Evolutionary conservation across 768 basidiomycete species (phyloP), one percentile per base, ranked within the genome.

Genomic region (Pleurotus djamor): DNA sequence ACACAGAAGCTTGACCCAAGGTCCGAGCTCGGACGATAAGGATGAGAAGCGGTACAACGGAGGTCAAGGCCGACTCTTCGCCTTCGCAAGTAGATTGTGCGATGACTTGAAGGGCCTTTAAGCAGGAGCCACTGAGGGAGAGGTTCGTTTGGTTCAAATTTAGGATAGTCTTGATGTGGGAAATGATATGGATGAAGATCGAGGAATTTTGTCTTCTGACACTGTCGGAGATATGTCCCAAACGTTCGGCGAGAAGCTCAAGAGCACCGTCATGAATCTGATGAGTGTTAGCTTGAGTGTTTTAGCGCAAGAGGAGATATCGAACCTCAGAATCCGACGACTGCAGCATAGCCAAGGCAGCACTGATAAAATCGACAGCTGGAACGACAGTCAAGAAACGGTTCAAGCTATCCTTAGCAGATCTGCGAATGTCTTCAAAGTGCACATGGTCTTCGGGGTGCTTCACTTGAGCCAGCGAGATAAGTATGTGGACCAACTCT

Each of bases 51-150:
- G 91, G 88, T 6, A 96, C 69, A 2, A 83, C 72, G 14, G 81
- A 78, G 0, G 86, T 75, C 5, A 96, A 68, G 0, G 82, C 67
- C 8, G 77, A 68, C 63, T 94, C 91, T 72, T 98, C 95, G 36
- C 85, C 85, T 0, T 81, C 58, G 48, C 79, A 74, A 47, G 86
- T 74, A 0, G 91, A 87, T 0, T 73, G 66, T 16, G 82, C 83
- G 52, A 96, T 76, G 0, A 82, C 76, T 32, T 77, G 76, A 52
- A 96, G 67, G 3, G 91, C 87, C 12, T 72, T 70, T 57, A 91
- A 77, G n/a, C 86, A 82, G 50, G 83, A 73, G 2, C 68, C 59
- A 5, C 73, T 68, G n/a, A 85, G 68, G 2, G 68, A 49, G 10
- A 38, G 28, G 2, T 71, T 76, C 5, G 81, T 77, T 37, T 74